These are phyloP conservation scores for Neurospora sp. DNA, from an alignment of 495 filamentous ascomycete genomes.

Conservation along the genomic window DNA sequence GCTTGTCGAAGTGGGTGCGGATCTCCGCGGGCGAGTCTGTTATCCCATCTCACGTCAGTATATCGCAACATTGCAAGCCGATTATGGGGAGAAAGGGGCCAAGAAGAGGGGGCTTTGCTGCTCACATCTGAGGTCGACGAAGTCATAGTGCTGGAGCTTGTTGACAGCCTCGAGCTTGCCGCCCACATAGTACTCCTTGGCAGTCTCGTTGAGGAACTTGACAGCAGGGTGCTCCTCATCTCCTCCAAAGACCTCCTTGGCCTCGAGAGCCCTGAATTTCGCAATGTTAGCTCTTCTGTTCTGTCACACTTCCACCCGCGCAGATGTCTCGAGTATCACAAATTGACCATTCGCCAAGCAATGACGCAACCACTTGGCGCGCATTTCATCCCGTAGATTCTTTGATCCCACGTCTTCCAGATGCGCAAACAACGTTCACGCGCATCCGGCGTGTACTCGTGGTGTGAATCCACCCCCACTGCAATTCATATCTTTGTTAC, in stretches of 20 bases:
- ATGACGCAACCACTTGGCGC: slow-evolving; percentile 24
- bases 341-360: slow-evolving; percentile 10
- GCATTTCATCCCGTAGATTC: not conserved
- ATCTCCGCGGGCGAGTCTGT: slow-evolving; percentile 89
- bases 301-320: not conserved
- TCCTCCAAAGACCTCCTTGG: slow-evolving; percentile 88
- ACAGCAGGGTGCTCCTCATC: slow-evolving; percentile 90
- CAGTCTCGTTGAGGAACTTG: slow-evolving; percentile 70
- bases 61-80: not conserved
- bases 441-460: slow-evolving; percentile 19
- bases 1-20: slow-evolving; percentile 94
- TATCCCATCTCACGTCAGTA: slow-evolving; percentile 3
- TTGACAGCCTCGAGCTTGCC: slow-evolving; percentile 93
- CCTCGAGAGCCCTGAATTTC: slow-evolving; percentile 62
- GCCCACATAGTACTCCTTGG: slow-evolving; percentile 83
- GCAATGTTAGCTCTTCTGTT: slow-evolving; percentile 1
- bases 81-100: not conserved
- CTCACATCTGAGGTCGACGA: slow-evolving; percentile 85
- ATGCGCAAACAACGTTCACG: slow-evolving; percentile 25
- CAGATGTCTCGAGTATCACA: not conserved
- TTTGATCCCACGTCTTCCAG: not conserved
- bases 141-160: slow-evolving; percentile 95
- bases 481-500: slow-evolving; percentile 18
- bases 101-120: not conserved
- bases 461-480: slow-evolving; percentile 2